Evolutionary conservation across 345 rosid genomes (phyloP), one percentile per base, ranked within the genome.

Genomic region (Linum trigynum): DNA sequence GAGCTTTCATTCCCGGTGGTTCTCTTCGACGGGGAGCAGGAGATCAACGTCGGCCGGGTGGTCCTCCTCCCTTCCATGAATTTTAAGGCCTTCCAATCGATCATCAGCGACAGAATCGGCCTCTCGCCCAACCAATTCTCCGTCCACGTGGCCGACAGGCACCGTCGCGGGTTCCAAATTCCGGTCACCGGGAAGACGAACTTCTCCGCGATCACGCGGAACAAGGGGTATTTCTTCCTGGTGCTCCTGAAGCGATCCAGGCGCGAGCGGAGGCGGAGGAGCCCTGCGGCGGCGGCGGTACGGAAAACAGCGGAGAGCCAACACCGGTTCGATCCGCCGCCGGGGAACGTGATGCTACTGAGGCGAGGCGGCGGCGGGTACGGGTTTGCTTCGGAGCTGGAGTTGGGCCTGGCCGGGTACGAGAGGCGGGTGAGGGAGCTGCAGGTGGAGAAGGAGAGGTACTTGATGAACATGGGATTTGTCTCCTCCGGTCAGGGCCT

Each of bases 11-110:
- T 82, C 3, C 77, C 84, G 11, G 81, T 75, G 15, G 63, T 80
- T 6, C 78, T 85, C 59, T 77, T 51, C 60, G 90, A 85, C 57
- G 90, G 90, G 17, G 78, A 75, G 57, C 67, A 69, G 4, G 82
- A 82, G 69, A 74, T 68, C 0, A 55, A 40, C 61, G 65, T 82
- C 3, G 86, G 85, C 4, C 41, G 61, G 61, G 67, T 72, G 41
- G 63, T 66, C 43, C 67, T 81, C 38, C 58, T 65, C 12, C 78
- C 85, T 0, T 61, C 69, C 2, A 51, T 71, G 39, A 74, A 71
- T 45, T 76, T 72, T 79, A 73, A 65, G 67, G 17, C 15, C 60
- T 77, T 78, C 39, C 80, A 71, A 38, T 69, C 77, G 14, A 38
- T 72, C 9, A 70, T 79, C 23, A 61, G 75, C 67, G 70, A 61